Percentiles rank a stretch among this genome's conserved stretches.
phyloP scores from a whole-genome alignment of 2,329 filamentous ascomycete species.

The Aspergillus sp. region DNA sequence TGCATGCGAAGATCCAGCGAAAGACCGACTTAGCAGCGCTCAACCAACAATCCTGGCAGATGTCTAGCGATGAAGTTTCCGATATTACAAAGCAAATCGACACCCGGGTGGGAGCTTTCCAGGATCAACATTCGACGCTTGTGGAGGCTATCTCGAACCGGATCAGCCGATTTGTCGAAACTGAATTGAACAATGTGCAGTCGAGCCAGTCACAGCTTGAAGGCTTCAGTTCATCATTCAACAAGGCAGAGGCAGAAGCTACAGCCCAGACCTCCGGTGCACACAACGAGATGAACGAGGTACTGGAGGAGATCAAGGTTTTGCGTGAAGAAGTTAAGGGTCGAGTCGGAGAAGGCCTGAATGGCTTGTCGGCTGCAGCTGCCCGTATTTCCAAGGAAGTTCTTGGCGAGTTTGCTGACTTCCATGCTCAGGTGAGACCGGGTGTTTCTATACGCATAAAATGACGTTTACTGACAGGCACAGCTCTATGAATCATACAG shows the following conservation, averaged over 20 bases:
- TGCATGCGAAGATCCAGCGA: constrained; percentile 79
- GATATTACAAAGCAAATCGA: constrained; percentile 74
- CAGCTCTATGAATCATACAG: constrained; percentile 79
- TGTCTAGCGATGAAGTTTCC: constrained; percentile 67
- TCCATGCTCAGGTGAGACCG: constrained; percentile 59
- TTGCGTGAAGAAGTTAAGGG: constrained; percentile 81
- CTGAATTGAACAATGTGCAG: constrained; percentile 66
- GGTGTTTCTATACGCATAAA: not conserved
- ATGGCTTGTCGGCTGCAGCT: constrained; percentile 73
- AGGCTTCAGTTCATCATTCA: constrained; percentile 61
- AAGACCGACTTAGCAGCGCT: constrained; percentile 74
- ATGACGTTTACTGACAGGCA: constrained; percentile 11
- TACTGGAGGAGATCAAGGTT: constrained; percentile 86
- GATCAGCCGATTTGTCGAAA: constrained; percentile 69
- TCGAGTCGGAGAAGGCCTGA: constrained; percentile 75
- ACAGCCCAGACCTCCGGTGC: constrained; percentile 47
- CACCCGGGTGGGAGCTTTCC: constrained; percentile 64
- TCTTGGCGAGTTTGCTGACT: constrained; percentile 73
- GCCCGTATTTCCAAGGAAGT: constrained; percentile 87
- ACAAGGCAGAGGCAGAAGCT: constrained; percentile 60
- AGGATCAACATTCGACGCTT: constrained; percentile 63
- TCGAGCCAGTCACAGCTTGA: constrained; percentile 64
- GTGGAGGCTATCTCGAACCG: constrained; percentile 61
- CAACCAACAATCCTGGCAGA: constrained; percentile 73
- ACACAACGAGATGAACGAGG: constrained; percentile 80